Percentiles rank a stretch among this genome's conserved stretches.
Evolutionary conservation across 1,284 basidiomycete species (phyloP).

Genomic region (Tilletia setariae): DNA sequence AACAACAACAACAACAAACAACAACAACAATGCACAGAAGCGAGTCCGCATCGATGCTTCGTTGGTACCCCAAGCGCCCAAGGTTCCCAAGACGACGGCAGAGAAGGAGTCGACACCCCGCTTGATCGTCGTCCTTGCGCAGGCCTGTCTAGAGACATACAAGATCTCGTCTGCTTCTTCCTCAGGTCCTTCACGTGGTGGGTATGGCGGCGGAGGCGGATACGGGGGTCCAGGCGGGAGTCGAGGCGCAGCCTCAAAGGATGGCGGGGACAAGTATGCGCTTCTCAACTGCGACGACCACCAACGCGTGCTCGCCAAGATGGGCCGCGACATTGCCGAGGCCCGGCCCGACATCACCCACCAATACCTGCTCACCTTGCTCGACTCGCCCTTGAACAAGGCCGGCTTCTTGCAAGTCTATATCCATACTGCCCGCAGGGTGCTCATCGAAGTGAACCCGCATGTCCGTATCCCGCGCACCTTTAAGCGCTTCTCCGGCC

Average conservation of each 20-base stretch:
- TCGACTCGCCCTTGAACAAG: slow-evolving; percentile 98
- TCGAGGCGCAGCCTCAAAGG: slow-evolving; percentile 31
- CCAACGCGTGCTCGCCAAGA: slow-evolving; percentile 96
- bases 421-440: slow-evolving; percentile 94
- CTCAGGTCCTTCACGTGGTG: slow-evolving; percentile 18
- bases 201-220: neutral
- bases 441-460: slow-evolving; percentile 97
- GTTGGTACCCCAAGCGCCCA: slow-evolving; percentile 48
- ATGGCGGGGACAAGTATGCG: slow-evolving; percentile 76
- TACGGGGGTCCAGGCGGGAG: slow-evolving; percentile 56
- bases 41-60: slow-evolving; percentile 43
- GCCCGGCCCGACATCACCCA: slow-evolving; percentile 98
- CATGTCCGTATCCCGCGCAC: slow-evolving; percentile 95
- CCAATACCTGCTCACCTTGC: slow-evolving; percentile 88
- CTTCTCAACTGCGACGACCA: slow-evolving; percentile 98
- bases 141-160: slow-evolving; percentile 94
- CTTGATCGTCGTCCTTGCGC: slow-evolving; percentile 84
- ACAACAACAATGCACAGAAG: too few relatives aligned
- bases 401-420: slow-evolving; percentile 94
- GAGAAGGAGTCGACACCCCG: slow-evolving; percentile 46
- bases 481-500: slow-evolving; percentile 95
- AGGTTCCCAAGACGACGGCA: slow-evolving; percentile 46
- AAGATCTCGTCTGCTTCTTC: slow-evolving; percentile 66
- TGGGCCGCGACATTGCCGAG: slow-evolving; percentile 94
- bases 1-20: too few relatives aligned